phyloP scores from a whole-genome alignment of 139 green algal species.

The Chlamydomonas asymmetrica region DNA sequence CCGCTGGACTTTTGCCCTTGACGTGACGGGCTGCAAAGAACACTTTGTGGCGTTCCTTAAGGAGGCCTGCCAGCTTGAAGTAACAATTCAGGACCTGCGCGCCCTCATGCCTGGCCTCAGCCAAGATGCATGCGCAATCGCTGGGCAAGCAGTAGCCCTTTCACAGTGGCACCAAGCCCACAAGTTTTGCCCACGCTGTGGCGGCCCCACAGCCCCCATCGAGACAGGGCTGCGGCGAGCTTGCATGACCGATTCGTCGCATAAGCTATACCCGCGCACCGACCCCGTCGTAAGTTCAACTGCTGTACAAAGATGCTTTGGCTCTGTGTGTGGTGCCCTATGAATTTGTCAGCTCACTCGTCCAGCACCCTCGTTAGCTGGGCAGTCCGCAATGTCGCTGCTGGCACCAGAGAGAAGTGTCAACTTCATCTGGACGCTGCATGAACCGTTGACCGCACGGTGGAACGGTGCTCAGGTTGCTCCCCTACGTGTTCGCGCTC shows the following conservation, averaged over 20 bases:
- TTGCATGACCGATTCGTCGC: constrained; percentile 49
- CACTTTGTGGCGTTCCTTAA: constrained; percentile 37
- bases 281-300: constrained; percentile 70
- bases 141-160: constrained; percentile 63
- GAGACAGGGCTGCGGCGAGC: constrained; percentile 64
- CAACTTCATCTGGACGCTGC: no score
- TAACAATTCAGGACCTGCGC: constrained; percentile 55
- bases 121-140: constrained; percentile 61
- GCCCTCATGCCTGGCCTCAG: constrained; percentile 57
- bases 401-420: no score
- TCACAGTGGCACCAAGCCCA: constrained; percentile 68
- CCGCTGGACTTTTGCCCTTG: constrained; percentile 62
- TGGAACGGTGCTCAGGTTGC: no score
- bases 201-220: constrained; percentile 44
- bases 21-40: constrained; percentile 33
- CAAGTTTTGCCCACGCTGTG: constrained; percentile 70
- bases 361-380: no score
- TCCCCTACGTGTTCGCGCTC: background rate
- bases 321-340: no score
- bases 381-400: no score
- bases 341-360: no score
- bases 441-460: no score
- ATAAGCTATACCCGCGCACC: constrained; percentile 77
- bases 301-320: background rate
- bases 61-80: constrained; percentile 38